Evolutionary conservation across 768 basidiomycete species (phyloP), one percentile per base, ranked within the genome.

Genomic region (Pleurotus sapidus): DNA sequence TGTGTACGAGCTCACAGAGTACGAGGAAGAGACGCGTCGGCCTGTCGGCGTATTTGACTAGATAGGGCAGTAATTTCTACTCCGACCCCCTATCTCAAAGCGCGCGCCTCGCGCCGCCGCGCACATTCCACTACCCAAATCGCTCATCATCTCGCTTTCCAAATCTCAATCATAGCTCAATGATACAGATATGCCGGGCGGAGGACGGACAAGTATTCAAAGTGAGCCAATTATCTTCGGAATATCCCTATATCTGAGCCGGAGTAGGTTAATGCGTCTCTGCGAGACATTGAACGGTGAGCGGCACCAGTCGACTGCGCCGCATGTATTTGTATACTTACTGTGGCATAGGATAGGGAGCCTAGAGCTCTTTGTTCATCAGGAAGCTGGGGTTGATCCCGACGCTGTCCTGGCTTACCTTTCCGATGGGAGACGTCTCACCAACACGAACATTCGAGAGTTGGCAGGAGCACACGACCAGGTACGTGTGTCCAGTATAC

Each of bases 201-300:
- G 85, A 87, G 67, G 78, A 84, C 65, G 85, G 85, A 25, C 81
- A 84, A 62, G 72, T 81, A 62, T 82, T 80, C 63, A 83, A 85
- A 75, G 85, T 83, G 62, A 55, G 72, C 62, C 12, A 1, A 37
- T n/a, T 34, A 17, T 7, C 38, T 17, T 14, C 23, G 27, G 4
- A 34, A 14, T 15, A 18, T 46, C 23, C 20, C 20, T 20, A n/a
- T 23, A 42, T 34, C 30, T 17, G 17, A 24, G 15, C 18, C 30
- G 17, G 23, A 38, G 23, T 49, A 83, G 81, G 83, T 87, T 55
- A 84, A 85, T 69, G 82, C 83, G 46, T 79, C 84, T 3, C 68
- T 92, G 54, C 81, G 88, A 71, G 90, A 93, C 66, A 86, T 93
- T 58, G 88, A 92, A 73, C 80, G 84, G 90, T 87, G 68, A 56